A percentile compares a stretch with the other conserved stretches of the same genome.
Conservation (phyloP, 2,329 filamentous ascomycete species). For the Zymoseptoria ardabiliae region DNA sequence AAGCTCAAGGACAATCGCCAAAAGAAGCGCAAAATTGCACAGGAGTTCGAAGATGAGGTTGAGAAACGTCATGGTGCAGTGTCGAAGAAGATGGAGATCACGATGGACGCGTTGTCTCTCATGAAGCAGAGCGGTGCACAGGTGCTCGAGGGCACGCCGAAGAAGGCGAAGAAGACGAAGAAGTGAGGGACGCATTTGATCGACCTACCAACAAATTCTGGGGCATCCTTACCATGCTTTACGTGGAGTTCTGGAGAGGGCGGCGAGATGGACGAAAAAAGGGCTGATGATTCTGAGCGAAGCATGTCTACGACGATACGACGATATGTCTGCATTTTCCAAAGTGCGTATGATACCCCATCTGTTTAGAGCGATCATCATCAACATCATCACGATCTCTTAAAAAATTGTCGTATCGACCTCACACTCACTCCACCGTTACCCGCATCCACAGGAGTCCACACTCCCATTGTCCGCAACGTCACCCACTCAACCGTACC, state of each 20-base stretch:
- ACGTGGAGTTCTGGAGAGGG: not conserved
- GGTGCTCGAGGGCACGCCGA: constrained; percentile 44
- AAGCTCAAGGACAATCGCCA: constrained; percentile 47
- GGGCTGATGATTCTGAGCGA: not conserved
- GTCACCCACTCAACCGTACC: not conserved
- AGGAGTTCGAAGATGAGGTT: constrained; percentile 49
- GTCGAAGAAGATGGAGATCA: constrained; percentile 40
- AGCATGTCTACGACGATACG: not conserved
- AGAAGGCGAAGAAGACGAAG: constrained; percentile 22
- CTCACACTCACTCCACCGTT: not conserved
- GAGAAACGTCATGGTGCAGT: constrained; percentile 47
- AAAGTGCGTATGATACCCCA: not conserved
- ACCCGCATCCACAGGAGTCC: not conserved
- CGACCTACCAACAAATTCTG: not conserved
- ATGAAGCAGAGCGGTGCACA: constrained; percentile 50
- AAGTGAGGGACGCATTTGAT: constrained; percentile 5
- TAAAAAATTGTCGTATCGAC: no score
- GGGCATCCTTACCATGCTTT: not conserved
- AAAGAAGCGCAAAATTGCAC: constrained; percentile 47
- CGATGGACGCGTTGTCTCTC: constrained; percentile 24
- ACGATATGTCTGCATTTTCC: not conserved
- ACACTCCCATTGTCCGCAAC: not conserved
- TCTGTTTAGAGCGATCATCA: not conserved
- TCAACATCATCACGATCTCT: not conserved
- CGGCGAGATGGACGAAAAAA: not conserved